A percentile compares a stretch with the other conserved stretches of the same genome.
Conservation (phyloP, 805 yeast species). For the Zygosaccharomyces kombuchaensis region DNA sequence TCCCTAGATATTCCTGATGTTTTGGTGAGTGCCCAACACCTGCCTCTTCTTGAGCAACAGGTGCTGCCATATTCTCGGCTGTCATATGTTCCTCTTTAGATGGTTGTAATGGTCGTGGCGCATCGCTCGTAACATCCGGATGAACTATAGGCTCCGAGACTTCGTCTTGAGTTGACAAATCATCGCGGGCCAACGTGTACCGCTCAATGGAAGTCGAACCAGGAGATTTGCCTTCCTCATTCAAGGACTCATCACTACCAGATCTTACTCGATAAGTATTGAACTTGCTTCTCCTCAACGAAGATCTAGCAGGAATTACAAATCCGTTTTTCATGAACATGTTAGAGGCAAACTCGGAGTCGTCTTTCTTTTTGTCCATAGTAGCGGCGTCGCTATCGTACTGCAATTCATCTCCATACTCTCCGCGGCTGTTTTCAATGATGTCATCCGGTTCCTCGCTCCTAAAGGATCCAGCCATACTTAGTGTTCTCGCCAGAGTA, state of each 20-base stretch:
- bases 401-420: conserved; percentile 1
- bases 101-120: neutral
- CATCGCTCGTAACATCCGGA: neutral
- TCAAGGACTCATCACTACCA: conserved; percentile 8
- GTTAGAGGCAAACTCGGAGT: conserved; percentile 30
- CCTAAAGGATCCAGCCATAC: conserved; percentile 60
- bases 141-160: neutral
- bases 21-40: neutral
- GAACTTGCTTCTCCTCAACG: conserved; percentile 46
- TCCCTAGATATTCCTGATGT: conserved; percentile 2
- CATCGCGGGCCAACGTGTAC: neutral
- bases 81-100: neutral
- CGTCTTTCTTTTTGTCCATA: conserved; percentile 9
- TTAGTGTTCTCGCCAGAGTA: conserved; percentile 73
- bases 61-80: neutral
- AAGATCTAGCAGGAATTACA: conserved; percentile 32
- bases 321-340: conserved; percentile 30
- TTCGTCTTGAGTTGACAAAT: neutral
- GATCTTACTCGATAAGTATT: conserved; percentile 45
- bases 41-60: neutral
- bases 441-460: conserved; percentile 10
- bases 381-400: conserved; percentile 1
- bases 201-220: neutral
- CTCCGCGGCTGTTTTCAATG: neutral
- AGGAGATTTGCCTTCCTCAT: conserved; percentile 1